Evolutionary conservation across 495 filamentous ascomycete species (phyloP).

Genomic region (Paragyromitra xinjiangensis): DNA sequence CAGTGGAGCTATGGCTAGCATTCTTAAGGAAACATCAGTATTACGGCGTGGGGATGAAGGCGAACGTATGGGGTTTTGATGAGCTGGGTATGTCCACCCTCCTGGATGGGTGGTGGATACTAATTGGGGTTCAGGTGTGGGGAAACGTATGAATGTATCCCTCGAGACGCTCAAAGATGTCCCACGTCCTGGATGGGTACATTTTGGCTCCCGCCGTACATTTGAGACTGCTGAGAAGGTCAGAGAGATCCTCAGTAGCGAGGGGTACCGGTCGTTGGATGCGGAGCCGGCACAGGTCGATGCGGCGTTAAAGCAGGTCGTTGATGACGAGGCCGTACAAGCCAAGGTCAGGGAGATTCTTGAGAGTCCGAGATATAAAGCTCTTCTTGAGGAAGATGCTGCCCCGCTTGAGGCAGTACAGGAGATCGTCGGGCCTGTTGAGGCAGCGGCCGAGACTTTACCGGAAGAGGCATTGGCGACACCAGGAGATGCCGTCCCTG

Average conservation of each 20-base stretch:
- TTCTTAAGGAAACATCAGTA: conserved; percentile 90
- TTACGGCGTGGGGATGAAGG: conserved; percentile 97
- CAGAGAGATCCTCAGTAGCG: conserved; percentile 65
- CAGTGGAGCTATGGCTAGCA: conserved; percentile 87
- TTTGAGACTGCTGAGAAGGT: conserved; percentile 64
- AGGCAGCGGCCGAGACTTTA: background rate
- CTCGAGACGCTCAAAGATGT: conserved; percentile 68
- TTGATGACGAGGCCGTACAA: conserved; percentile 12
- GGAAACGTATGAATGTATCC: conserved; percentile 71
- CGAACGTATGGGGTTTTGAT: conserved; percentile 90
- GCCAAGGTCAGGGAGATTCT: conserved; percentile 66
- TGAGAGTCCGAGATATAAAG: conserved; percentile 63
- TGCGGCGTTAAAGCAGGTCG: conserved; percentile 13
- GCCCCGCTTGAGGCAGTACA: background rate
- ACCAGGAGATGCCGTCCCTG: background rate
- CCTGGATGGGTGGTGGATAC: background rate
- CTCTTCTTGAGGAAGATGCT: conserved; percentile 34
- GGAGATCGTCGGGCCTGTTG: background rate
- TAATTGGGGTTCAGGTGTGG: conserved; percentile 64
- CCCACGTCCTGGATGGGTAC: conserved; percentile 70
- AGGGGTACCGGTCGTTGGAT: conserved; percentile 60
- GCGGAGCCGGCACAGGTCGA: conserved; percentile 9
- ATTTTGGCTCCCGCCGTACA: conserved; percentile 68
- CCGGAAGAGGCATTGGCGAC: background rate
- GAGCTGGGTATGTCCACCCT: conserved; percentile 67